phyloP scores from a whole-genome alignment of 1,139 yeast species.

The Magnusiomyces suaveolens region DNA sequence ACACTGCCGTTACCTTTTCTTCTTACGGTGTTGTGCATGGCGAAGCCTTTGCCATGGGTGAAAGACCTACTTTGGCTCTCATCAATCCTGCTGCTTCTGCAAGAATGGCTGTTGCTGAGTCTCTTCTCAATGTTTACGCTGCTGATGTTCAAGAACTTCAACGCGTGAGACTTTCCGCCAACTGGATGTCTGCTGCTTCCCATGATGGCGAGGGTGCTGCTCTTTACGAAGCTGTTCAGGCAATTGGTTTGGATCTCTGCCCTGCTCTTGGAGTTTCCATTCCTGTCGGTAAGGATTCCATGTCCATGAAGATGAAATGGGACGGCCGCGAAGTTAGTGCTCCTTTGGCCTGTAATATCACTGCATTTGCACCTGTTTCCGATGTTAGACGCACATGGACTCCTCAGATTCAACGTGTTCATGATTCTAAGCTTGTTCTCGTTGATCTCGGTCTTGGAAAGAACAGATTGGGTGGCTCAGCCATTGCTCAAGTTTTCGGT shows the following conservation, averaged over 20 bases:
- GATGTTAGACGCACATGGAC: slow-evolving; percentile 93
- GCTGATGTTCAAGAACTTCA: slow-evolving; percentile 75
- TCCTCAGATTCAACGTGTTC: slow-evolving; percentile 54
- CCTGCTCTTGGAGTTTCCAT: slow-evolving; percentile 86
- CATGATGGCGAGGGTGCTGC: slow-evolving; percentile 95
- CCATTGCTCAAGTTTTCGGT: slow-evolving; percentile 85
- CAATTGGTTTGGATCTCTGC: slow-evolving; percentile 88
- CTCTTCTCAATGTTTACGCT: slow-evolving; percentile 78
- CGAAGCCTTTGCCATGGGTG: slow-evolving; percentile 98
- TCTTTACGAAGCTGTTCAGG: slow-evolving; percentile 93
- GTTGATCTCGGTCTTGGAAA: slow-evolving; percentile 67
- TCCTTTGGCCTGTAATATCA: slow-evolving; percentile 83
- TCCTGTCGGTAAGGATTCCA: slow-evolving; percentile 98
- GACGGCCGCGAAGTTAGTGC: slow-evolving; percentile 73
- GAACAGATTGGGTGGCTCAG: slow-evolving; percentile 74
- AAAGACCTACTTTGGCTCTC: slow-evolving; percentile 83
- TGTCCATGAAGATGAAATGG: slow-evolving; percentile 99
- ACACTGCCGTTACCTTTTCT: slow-evolving; percentile 92
- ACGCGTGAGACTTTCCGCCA: slow-evolving; percentile 81
- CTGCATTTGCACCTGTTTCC: slow-evolving; percentile 83
- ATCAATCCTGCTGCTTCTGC: slow-evolving; percentile 95
- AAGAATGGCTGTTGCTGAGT: slow-evolving; percentile 92
- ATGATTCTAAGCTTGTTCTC: slow-evolving; percentile 52
- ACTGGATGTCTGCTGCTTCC: slow-evolving; percentile 98
- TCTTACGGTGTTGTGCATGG: slow-evolving; percentile 83